A percentile compares a stretch with the other conserved stretches of the same genome.
phyloP scores from a whole-genome alignment of 345 rosid genomes.

The Populus simonii region DNA sequence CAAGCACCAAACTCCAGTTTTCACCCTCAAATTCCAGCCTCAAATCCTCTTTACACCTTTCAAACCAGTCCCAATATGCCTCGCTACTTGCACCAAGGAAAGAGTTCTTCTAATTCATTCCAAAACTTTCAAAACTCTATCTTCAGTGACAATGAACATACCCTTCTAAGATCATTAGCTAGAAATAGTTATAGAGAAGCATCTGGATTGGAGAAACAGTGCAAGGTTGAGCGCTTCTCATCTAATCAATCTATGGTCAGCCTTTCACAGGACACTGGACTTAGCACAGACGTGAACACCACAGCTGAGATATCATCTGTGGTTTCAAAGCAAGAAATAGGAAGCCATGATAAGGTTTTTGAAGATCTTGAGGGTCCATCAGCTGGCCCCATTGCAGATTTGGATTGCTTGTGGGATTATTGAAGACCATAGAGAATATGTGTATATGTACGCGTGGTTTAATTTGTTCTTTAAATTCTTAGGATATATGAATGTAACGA shows the following conservation, averaged over 20 bases:
- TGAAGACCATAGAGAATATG: conserved; percentile 1
- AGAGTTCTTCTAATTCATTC: neutral
- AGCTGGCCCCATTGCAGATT: conserved; percentile 28
- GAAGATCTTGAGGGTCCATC: conserved; percentile 26
- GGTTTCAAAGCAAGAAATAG: conserved; percentile 39
- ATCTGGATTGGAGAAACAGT: conserved; percentile 14
- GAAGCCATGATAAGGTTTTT: conserved; percentile 18
- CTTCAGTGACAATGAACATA: conserved; percentile 13
- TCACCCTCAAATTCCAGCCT: conserved; percentile 24
- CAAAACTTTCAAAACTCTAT: conserved; percentile 3
- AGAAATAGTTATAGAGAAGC: conserved; percentile 3
- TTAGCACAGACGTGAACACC: conserved; percentile 56
- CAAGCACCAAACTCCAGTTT: conserved; percentile 23
- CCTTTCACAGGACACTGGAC: conserved; percentile 62
- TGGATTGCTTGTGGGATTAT: conserved; percentile 41
- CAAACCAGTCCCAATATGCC: conserved; percentile 16
- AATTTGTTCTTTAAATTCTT: conserved; percentile 10
- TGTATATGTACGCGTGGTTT: neutral
- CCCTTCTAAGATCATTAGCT: conserved; percentile 23
- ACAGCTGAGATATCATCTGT: conserved; percentile 49
- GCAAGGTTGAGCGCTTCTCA: conserved; percentile 57
- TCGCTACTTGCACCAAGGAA: conserved; percentile 30
- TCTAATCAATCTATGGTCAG: conserved; percentile 53
- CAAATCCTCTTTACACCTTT: conserved; percentile 15
- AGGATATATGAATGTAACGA: neutral